Evolutionary conservation across 192 early-diverging fungal genomes (phyloP).

Genomic region (Coemansia sp.): DNA sequence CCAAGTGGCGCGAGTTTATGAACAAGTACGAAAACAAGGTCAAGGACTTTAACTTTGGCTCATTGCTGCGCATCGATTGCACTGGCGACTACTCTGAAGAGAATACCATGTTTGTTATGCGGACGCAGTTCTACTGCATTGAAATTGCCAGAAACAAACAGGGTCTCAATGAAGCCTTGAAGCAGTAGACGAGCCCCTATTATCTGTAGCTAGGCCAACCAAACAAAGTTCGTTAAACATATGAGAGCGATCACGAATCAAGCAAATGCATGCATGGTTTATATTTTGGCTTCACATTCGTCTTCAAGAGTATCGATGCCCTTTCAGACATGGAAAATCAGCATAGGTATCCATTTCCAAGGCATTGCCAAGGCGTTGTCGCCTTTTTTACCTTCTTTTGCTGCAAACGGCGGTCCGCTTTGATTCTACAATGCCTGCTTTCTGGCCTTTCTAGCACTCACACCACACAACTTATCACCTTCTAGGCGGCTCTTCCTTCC

Average conservation of each 20-base stretch:
- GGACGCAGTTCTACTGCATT: conserved; percentile 86
- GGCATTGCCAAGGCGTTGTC: background rate
- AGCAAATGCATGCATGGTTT: background rate
- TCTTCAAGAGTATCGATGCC: background rate
- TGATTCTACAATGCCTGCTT: background rate
- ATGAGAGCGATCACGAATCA: background rate
- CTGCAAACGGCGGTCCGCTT: background rate
- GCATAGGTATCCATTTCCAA: background rate
- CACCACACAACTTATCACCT: background rate
- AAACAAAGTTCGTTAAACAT: background rate
- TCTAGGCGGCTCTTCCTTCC: background rate
- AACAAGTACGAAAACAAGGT: conserved; percentile 83
- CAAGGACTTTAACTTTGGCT: conserved; percentile 94
- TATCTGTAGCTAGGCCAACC: background rate
- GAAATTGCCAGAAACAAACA: conserved; percentile 90
- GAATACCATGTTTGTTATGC: conserved; percentile 88
- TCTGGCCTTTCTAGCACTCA: background rate
- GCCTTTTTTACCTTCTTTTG: background rate
- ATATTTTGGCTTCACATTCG: background rate
- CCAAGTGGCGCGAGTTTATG: conserved; percentile 85
- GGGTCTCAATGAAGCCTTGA: conserved; percentile 63
- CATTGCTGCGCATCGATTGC: conserved; percentile 75
- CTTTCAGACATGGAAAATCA: background rate
- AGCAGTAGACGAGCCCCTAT: conserved; percentile 1
- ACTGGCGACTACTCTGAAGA: conserved; percentile 78